Evolutionary conservation across 1,284 basidiomycete species (phyloP).

Genomic region (Caloboletus firmus): DNA sequence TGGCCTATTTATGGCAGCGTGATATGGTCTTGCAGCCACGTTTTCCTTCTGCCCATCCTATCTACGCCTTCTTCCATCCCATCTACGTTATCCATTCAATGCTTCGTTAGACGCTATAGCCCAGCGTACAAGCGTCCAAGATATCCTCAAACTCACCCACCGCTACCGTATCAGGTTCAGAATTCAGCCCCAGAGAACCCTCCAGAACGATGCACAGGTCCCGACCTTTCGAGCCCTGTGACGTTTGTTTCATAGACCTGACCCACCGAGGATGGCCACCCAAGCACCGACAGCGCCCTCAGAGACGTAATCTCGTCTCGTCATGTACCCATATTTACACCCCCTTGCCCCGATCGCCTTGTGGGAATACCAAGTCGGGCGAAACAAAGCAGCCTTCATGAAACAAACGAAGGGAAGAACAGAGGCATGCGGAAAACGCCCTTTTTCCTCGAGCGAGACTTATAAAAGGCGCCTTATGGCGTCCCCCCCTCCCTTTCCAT

Average conservation of each 20-base stretch:
- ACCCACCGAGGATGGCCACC: constrained; percentile 5
- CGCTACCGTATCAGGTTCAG: background rate
- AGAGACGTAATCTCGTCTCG: constrained; percentile 21
- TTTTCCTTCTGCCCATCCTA: constrained; percentile 16
- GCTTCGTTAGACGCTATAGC: background rate
- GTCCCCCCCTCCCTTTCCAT: background rate
- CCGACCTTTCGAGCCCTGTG: background rate
- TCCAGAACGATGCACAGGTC: background rate
- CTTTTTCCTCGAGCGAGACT: constrained; percentile 4
- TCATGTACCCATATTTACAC: background rate
- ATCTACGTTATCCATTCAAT: constrained; percentile 3
- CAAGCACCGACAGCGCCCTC: background rate
- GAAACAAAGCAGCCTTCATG: constrained; percentile 1
- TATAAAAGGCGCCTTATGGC: constrained; percentile 15
- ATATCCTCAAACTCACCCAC: background rate
- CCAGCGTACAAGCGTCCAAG: constrained; percentile 5
- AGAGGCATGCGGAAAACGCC: constrained; percentile 8
- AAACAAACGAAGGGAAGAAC: constrained; percentile 4
- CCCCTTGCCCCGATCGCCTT: constrained; percentile 25
- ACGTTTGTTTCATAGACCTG: background rate
- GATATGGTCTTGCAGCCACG: constrained; percentile 5
- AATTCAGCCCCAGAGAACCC: background rate
- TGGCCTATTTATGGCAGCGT: constrained; percentile 15
- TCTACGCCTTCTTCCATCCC: constrained; percentile 5
- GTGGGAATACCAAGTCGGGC: constrained; percentile 2